Evolutionary conservation across 2,329 filamentous ascomycete genomes (phyloP).

Genomic region (Thermomyces lanuginosus): DNA sequence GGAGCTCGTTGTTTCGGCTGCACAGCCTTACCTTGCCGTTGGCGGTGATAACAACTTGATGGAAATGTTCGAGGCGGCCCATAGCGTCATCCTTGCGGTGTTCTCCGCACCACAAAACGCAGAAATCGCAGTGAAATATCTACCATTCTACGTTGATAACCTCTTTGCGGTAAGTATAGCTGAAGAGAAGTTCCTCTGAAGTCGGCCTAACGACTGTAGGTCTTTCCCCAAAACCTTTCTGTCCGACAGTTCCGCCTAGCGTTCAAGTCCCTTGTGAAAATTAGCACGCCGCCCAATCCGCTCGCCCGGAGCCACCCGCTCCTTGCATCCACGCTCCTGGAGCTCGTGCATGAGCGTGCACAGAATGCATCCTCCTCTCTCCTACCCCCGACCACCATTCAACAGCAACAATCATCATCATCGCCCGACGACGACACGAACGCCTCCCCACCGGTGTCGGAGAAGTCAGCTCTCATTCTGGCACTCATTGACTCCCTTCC

Average conservation of each 20-base stretch:
- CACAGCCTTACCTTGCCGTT: slow-evolving; percentile 55
- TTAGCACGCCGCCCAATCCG: slow-evolving; percentile 63
- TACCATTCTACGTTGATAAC: slow-evolving; percentile 70
- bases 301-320: slow-evolving; percentile 57
- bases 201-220: slow-evolving; percentile 17
- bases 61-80: slow-evolving; percentile 74
- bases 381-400: slow-evolving; percentile 25
- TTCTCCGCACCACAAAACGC: slow-evolving; percentile 67
- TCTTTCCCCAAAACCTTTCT: slow-evolving; percentile 64
- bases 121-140: slow-evolving; percentile 49
- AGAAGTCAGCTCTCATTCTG: slow-evolving; percentile 61
- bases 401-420: too few species aligned
- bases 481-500: slow-evolving; percentile 67
- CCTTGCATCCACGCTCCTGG: slow-evolving; percentile 64
- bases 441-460: slow-evolving; percentile 35
- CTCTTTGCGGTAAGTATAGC: slow-evolving; percentile 42
- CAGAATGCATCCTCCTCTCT: slow-evolving; percentile 37
- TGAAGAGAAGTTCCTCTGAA: neutral
- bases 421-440: slow-evolving; percentile 19
- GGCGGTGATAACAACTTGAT: slow-evolving; percentile 41
- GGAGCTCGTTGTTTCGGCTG: slow-evolving; percentile 55
- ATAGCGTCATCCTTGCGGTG: slow-evolving; percentile 64
- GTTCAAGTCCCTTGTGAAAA: slow-evolving; percentile 68
- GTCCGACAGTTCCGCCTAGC: slow-evolving; percentile 76
- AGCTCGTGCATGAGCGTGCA: slow-evolving; percentile 56